Base-by-base conservation (phyloP, 768 basidiomycete species). In the Kwoniella sp. region DNA sequence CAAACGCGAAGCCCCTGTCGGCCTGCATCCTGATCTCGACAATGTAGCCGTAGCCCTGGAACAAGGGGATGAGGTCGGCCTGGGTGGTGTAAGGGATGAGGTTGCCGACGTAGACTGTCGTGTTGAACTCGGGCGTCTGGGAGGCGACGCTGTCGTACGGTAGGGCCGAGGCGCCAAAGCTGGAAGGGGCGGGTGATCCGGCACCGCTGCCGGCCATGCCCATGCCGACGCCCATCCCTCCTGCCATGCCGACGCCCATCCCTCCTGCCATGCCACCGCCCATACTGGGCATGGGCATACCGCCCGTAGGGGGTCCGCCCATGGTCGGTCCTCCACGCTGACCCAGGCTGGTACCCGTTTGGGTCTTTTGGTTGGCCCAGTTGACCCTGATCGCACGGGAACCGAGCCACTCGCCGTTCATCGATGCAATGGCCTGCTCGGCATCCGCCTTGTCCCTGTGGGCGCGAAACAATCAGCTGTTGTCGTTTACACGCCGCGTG, bases 401-500 rank as follows among this genome's bases (percentile, higher is more conserved):
- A 42, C 95, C 95, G 31, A 99, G 81, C 90, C 90, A 99, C 80
- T 99, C 93, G 51, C 95, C 95, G 71, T 99, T 99, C 95, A 99
- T 99, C 56, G 93, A 92, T 27, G 88, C 87, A 73, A 99, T 99
- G 36, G 95, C 95, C 75, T 98, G 95, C 75, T 99, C 95, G 27
- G 95, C 95, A 68, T 99, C 95, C 46, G 93, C 89, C 78, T 93
- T 92, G 79, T 99, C 95, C 67, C 93, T 70, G 50, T 46, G 46
- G 28, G 12, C 8, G 14, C 19, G 22, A 43, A 23, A 27, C 15
- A 32, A 15, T 41, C 43, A 57, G 47, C 29, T 27, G 26, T 36
- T 29, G 12, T 17, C 27, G 19, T 14, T 31, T 49, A 51, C 39
- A 40, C 52, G 12, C 12, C 29, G 10, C 19, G 8, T 17, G 9